Conservation (phyloP, 2,329 filamentous ascomycete genomes). For the Alternaria alternata region DNA sequence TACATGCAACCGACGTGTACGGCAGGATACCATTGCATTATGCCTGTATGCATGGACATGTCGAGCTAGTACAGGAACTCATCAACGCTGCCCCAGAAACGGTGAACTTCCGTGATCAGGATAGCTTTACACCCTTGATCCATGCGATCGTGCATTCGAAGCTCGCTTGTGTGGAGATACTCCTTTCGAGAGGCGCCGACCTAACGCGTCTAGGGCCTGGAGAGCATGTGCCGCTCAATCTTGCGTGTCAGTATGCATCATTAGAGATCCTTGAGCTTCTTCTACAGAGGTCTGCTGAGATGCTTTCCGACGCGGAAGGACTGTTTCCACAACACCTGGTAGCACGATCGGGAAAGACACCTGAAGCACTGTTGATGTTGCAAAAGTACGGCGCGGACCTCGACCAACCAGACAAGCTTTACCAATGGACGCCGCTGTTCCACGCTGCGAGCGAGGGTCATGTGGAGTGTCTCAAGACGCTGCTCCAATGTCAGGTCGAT, state of each 20-base stretch:
- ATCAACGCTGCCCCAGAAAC: slow-evolving; percentile 74
- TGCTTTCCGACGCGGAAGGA: slow-evolving; percentile 95
- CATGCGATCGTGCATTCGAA: slow-evolving; percentile 93
- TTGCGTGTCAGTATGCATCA: slow-evolving; percentile 94
- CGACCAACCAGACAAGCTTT: slow-evolving; percentile 92
- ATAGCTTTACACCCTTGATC: slow-evolving; percentile 96
- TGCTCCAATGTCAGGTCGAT: slow-evolving; percentile 81
- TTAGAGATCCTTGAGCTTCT: slow-evolving; percentile 84
- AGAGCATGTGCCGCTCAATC: slow-evolving; percentile 91
- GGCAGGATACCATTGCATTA: slow-evolving; percentile 94
- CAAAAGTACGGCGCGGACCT: slow-evolving; percentile 88
- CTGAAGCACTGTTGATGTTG: slow-evolving; percentile 79
- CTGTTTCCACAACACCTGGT: slow-evolving; percentile 97
- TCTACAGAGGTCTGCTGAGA: slow-evolving; percentile 77
- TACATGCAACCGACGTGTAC: slow-evolving; percentile 87
- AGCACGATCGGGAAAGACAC: slow-evolving; percentile 83
- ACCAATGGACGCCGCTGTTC: slow-evolving; percentile 96
- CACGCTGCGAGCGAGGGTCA: slow-evolving; percentile 97
- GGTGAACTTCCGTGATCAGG: slow-evolving; percentile 88
- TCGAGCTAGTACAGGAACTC: slow-evolving; percentile 81
- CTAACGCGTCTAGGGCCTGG: slow-evolving; percentile 86
- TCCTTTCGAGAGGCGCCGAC: slow-evolving; percentile 80
- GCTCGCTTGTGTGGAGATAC: slow-evolving; percentile 77
- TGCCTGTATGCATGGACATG: slow-evolving; percentile 90
- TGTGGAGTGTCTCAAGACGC: slow-evolving; percentile 81